Evolutionary conservation across 495 filamentous ascomycete genomes (phyloP).

Genomic region (Aspergillus sparsus): DNA sequence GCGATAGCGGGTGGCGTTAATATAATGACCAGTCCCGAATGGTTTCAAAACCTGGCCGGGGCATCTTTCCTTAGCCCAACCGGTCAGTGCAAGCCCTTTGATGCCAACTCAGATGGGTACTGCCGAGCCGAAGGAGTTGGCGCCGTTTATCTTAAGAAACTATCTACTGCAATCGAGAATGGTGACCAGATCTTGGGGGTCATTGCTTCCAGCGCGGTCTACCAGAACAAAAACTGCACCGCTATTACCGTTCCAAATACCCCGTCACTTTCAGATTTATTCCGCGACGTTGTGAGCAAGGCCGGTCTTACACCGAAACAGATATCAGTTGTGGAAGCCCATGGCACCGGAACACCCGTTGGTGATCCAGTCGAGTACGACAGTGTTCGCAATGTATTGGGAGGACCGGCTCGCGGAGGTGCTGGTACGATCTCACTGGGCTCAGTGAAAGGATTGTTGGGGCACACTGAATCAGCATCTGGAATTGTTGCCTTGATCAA

Average conservation of each 20-base stretch:
- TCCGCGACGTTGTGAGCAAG: slow-evolving; percentile 52
- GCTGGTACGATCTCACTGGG: slow-evolving; percentile 20
- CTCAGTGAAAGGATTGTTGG: slow-evolving; percentile 50
- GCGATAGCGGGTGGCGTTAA: slow-evolving; percentile 44
- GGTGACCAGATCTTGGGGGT: slow-evolving; percentile 64
- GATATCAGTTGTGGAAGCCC: slow-evolving; percentile 70
- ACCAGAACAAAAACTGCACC: slow-evolving; percentile 64
- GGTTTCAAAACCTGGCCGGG: slow-evolving; percentile 34
- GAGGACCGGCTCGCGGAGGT: slow-evolving; percentile 15
- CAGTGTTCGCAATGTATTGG: slow-evolving; percentile 37
- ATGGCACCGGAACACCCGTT: slow-evolving; percentile 71
- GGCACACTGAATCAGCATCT: slow-evolving; percentile 51
- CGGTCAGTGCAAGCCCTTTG: slow-evolving; percentile 65
- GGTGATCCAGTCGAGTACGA: slow-evolving; percentile 64
- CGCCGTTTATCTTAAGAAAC: slow-evolving; percentile 62
- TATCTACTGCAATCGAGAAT: slow-evolving; percentile 59
- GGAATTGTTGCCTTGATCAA: slow-evolving; percentile 49
- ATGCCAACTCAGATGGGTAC: slow-evolving; percentile 69
- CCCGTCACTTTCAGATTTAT: slow-evolving; percentile 59
- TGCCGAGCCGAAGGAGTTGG: slow-evolving; percentile 66
- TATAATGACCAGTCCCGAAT: slow-evolving; percentile 34
- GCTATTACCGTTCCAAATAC: slow-evolving; percentile 68
- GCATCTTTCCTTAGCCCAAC: slow-evolving; percentile 40
- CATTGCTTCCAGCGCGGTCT: slow-evolving; percentile 58
- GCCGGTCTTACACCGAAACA: slow-evolving; percentile 60